Conservation (phyloP, 2,329 filamentous ascomycete genomes). For the Rachicladosporium sp. region DNA sequence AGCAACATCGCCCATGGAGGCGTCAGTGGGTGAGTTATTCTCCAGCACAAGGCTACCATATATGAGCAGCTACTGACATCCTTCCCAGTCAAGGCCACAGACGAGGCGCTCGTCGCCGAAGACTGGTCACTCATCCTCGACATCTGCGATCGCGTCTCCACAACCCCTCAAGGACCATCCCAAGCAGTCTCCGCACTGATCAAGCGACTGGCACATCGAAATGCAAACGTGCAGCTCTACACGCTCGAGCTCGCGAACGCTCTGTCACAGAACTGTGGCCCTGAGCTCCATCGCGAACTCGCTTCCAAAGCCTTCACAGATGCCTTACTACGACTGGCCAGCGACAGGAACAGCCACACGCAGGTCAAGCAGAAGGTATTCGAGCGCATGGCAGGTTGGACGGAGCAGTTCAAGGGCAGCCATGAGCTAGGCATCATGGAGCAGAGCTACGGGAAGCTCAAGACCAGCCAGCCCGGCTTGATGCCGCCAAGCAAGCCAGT, state of each 20-base stretch:
- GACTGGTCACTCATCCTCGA: slow-evolving; percentile 60
- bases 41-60: background rate
- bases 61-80: slow-evolving; percentile 14
- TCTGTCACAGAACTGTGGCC: slow-evolving; percentile 81
- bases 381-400: slow-evolving; percentile 93
- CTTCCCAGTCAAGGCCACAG: slow-evolving; percentile 63
- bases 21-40: slow-evolving; percentile 6
- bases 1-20: slow-evolving; percentile 10
- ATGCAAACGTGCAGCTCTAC: slow-evolving; percentile 92
- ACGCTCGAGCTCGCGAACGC: slow-evolving; percentile 89
- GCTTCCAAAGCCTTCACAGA: slow-evolving; percentile 90
- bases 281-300: slow-evolving; percentile 75
- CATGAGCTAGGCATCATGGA: slow-evolving; percentile 95
- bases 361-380: slow-evolving; percentile 96
- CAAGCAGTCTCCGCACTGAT: slow-evolving; percentile 73
- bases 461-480: slow-evolving; percentile 64
- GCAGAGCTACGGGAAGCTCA: slow-evolving; percentile 80
- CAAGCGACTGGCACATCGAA: slow-evolving; percentile 80
- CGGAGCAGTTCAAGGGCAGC: slow-evolving; percentile 82
- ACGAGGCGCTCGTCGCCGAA: slow-evolving; percentile 88
- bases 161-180: slow-evolving; percentile 21
- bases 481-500: slow-evolving; percentile 78
- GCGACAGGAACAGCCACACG: slow-evolving; percentile 85
- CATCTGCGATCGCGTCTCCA: slow-evolving; percentile 27
- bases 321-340: slow-evolving; percentile 76